Conservation (phyloP, 208 protist species). For the Porcisia deanei region DNA sequence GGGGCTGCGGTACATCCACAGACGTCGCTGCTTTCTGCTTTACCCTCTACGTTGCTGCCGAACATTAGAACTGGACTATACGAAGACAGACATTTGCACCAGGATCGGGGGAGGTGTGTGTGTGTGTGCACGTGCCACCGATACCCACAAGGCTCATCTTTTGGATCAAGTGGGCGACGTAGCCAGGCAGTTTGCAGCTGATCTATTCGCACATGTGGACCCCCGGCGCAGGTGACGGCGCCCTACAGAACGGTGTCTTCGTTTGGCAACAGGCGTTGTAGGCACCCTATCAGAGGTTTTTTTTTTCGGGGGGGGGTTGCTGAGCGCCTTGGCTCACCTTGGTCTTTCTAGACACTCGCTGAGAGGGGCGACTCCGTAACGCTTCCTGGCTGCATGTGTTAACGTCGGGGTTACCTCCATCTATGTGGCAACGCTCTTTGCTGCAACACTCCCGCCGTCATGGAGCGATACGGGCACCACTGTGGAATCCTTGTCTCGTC, state of each 20-base stretch:
- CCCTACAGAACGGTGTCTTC: background rate
- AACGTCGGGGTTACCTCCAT: background rate
- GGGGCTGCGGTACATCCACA: background rate
- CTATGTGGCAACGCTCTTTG: background rate
- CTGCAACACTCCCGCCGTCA: background rate
- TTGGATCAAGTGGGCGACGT: background rate
- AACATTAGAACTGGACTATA: background rate
- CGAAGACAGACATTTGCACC: background rate
- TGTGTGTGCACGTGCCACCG: background rate
- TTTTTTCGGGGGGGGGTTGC: background rate
- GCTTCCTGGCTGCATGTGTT: background rate
- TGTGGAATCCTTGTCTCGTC: background rate
- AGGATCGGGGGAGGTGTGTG: background rate
- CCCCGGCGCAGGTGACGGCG: background rate
- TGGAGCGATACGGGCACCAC: background rate
- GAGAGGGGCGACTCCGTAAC: no score
- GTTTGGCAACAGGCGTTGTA: background rate
- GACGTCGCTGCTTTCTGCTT: background rate
- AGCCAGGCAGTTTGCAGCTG: background rate
- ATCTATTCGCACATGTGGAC: background rate
- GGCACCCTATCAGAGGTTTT: background rate
- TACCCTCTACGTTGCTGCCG: background rate
- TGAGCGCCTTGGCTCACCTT: background rate
- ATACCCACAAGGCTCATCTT: background rate
- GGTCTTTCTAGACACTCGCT: slow-evolving; percentile 3